Evolutionary conservation across 2,329 filamentous ascomycete genomes (phyloP).

Genomic region (Cyphellophora europaea): DNA sequence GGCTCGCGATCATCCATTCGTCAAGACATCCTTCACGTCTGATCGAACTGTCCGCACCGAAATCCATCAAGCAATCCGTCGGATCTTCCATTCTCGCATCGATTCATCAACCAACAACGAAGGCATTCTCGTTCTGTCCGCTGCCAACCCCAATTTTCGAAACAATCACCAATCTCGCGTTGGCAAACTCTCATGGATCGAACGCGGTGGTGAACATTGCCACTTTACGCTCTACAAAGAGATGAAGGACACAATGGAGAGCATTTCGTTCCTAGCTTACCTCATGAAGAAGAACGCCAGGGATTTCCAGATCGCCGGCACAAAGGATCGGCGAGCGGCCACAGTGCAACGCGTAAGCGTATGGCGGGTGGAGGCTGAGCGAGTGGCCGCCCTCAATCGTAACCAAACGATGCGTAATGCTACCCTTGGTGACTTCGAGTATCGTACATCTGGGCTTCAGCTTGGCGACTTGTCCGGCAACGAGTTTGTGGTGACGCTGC

Average conservation of each 20-base stretch:
- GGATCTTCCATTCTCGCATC: conserved; percentile 67
- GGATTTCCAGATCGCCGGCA: conserved; percentile 72
- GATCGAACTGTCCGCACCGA: conserved; percentile 54
- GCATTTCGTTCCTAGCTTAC: conserved; percentile 65
- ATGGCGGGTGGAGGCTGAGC: conserved; percentile 49
- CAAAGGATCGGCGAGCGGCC: conserved; percentile 80
- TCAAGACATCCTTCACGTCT: conserved; percentile 40
- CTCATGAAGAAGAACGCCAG: conserved; percentile 61
- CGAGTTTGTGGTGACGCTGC: conserved; percentile 84
- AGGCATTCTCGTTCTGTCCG: conserved; percentile 48
- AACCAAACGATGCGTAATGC: conserved; percentile 53
- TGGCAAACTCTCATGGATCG: conserved; percentile 50
- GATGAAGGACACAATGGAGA: conserved; percentile 94
- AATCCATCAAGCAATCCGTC: conserved; percentile 60
- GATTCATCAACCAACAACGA: conserved; percentile 69
- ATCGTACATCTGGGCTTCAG: conserved; percentile 61
- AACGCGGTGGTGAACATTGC: conserved; percentile 67
- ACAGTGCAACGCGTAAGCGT: conserved; percentile 75
- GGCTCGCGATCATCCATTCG: conserved; percentile 43
- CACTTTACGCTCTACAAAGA: conserved; percentile 94
- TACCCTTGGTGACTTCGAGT: conserved; percentile 69
- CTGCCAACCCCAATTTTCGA: conserved; percentile 27
- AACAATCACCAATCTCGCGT: conserved; percentile 24
- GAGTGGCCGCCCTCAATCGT: conserved; percentile 55
- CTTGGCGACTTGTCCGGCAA: conserved; percentile 82